phyloP scores from a whole-genome alignment of 345 rosid species.

The Euphorbia lathyris region DNA sequence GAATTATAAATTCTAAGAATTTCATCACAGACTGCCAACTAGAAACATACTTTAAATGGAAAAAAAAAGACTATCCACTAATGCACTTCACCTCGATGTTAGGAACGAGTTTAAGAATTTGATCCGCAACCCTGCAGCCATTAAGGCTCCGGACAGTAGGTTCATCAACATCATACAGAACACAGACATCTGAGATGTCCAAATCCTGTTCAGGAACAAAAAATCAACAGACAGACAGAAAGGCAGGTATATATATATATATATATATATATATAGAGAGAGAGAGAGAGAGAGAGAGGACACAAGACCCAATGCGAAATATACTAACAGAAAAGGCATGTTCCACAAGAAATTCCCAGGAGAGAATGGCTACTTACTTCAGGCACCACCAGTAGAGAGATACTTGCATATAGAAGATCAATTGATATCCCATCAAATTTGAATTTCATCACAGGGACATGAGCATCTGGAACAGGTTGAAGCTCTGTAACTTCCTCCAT shows the following conservation, averaged over 20 bases:
- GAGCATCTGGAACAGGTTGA: slow-evolving; percentile 95
- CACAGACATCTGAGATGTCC: slow-evolving; percentile 71
- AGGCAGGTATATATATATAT: too few relatives aligned
- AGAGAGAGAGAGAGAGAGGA: too few relatives aligned
- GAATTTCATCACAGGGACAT: slow-evolving; percentile 96
- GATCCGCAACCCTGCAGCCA: slow-evolving; percentile 98
- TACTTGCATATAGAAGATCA: slow-evolving; percentile 94
- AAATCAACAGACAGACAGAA: not conserved
- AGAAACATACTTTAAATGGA: not conserved
- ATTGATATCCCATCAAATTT: slow-evolving; percentile 85
- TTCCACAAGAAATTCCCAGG: not conserved
- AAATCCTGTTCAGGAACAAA: slow-evolving; percentile 53
- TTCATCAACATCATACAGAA: slow-evolving; percentile 74
- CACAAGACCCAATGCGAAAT: not conserved
- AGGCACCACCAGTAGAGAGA: slow-evolving; percentile 75
- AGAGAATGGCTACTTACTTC: slow-evolving; percentile 45
- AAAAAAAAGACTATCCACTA: not conserved
- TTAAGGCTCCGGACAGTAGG: slow-evolving; percentile 92
- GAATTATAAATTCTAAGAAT: not conserved
- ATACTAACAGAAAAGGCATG: not conserved
- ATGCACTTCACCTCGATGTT: slow-evolving; percentile 61
- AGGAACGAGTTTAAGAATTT: slow-evolving; percentile 87
- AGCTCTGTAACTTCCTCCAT: slow-evolving; percentile 86
- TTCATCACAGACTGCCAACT: not conserved
- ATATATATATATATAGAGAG: too few relatives aligned